Evolutionary conservation across 148 eudicot species (phyloP).

Genomic region (Chenopodium formosanum): DNA sequence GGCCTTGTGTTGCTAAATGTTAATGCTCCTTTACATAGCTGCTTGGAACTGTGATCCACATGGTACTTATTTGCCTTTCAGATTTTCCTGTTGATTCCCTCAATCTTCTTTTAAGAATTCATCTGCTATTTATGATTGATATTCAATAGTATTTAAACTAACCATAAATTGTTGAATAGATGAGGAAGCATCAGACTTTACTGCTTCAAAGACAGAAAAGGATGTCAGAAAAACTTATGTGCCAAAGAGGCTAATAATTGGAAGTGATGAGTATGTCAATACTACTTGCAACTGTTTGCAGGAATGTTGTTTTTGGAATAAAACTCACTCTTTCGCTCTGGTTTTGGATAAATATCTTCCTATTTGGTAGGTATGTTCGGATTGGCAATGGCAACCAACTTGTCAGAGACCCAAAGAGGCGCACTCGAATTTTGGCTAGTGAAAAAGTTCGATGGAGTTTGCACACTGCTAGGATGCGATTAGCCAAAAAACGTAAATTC

Average conservation of each 20-base stretch:
- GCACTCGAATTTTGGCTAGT: constrained; percentile 85
- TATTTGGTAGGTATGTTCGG: constrained; percentile 74
- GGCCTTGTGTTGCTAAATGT: background rate
- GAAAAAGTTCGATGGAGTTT: constrained; percentile 97
- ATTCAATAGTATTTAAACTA: constrained; percentile 19
- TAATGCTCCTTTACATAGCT: background rate
- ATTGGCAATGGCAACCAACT: constrained; percentile 92
- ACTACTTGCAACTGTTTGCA: constrained; percentile 7
- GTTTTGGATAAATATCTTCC: constrained; percentile 19
- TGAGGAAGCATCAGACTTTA: constrained; percentile 46
- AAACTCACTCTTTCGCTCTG: constrained; percentile 6
- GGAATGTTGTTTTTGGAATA: background rate
- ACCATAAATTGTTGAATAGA: constrained; percentile 41
- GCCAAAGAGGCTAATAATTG: constrained; percentile 78
- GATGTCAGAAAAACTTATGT: constrained; percentile 54
- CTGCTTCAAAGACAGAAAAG: constrained; percentile 37
- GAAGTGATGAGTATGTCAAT: constrained; percentile 81
- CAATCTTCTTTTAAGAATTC: background rate
- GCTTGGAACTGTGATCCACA: background rate
- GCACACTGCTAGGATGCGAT: constrained; percentile 80
- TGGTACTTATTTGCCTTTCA: background rate
- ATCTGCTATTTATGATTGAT: background rate
- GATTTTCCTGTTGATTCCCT: background rate
- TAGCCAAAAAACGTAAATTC: constrained; percentile 75
- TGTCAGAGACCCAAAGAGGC: constrained; percentile 88